These are phyloP conservation scores for Cucurbita moschata DNA, from an alignment of 306 rosid species.

Conservation along the genomic window DNA sequence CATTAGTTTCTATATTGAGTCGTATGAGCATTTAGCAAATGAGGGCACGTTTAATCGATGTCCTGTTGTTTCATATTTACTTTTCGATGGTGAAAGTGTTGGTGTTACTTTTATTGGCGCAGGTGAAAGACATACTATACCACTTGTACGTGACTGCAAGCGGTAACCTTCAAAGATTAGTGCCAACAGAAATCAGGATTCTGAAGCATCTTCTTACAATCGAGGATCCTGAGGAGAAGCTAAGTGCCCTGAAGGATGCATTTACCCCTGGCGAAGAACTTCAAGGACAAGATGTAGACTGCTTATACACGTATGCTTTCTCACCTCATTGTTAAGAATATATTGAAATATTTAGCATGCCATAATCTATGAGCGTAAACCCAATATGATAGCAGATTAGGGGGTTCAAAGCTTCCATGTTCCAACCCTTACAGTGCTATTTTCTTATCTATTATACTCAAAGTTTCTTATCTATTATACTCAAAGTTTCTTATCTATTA, in stretches of 20 bases:
- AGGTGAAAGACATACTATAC: conserved; percentile 75
- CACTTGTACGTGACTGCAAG: conserved; percentile 68
- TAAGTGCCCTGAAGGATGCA: conserved; percentile 56
- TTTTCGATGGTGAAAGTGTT: not conserved
- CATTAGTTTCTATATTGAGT: not conserved
- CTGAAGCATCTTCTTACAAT: conserved; percentile 60
- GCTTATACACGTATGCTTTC: conserved; percentile 57
- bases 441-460: not conserved
- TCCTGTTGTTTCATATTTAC: not conserved
- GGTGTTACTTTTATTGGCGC: not conserved
- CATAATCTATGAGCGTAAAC: not conserved
- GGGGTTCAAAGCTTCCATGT: not conserved
- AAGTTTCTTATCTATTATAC: not conserved
- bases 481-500: not conserved
- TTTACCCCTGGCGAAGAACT: conserved; percentile 91
- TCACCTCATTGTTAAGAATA: not conserved
- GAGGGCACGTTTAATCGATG: not conserved
- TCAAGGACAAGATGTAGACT: conserved; percentile 61
- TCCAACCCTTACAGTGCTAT: not conserved
- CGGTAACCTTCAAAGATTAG: conserved; percentile 64
- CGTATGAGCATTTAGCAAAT: not conserved
- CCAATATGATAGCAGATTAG: not conserved
- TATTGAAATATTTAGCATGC: not conserved
- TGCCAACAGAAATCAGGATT: conserved; percentile 87
- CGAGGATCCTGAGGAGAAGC: conserved; percentile 59